Evolutionary conservation across 73 alveolate species (phyloP).

Genomic region (Blepharisma stoltei): DNA sequence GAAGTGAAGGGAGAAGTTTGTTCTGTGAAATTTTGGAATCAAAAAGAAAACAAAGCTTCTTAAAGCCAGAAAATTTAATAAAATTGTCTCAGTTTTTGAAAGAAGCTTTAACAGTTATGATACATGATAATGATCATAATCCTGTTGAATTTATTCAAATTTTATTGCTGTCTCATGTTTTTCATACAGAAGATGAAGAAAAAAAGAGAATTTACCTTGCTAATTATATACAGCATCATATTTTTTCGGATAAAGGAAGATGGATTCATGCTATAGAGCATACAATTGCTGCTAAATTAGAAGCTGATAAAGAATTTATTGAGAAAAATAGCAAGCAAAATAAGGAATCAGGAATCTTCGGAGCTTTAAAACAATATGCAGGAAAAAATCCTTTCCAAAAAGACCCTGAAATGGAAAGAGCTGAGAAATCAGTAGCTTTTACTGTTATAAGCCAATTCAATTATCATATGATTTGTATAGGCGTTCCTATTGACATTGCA

Average conservation of each 20-base stretch:
- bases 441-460: conserved; percentile 23
- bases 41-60: neutral
- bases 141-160: neutral
- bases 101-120: neutral
- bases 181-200: conserved; percentile 16
- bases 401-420: conserved; percentile 18
- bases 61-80: neutral
- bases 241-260: neutral
- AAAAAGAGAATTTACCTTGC: conserved; percentile 8
- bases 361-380: neutral
- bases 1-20: neutral
- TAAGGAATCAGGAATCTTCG: neutral
- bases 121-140: neutral
- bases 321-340: neutral
- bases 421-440: neutral
- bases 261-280: conserved; percentile 18
- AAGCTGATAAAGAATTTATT: neutral
- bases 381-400: neutral
- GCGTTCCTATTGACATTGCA: conserved; percentile 32
- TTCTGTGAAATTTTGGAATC: conserved; percentile 25
- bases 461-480: conserved; percentile 38
- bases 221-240: conserved; percentile 5
- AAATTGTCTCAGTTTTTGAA: neutral
- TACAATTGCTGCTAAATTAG: neutral
- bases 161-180: conserved; percentile 21